These are phyloP conservation scores for Wakefieldia striispora DNA, from an alignment of 768 basidiomycete species.

Conservation along the genomic window DNA sequence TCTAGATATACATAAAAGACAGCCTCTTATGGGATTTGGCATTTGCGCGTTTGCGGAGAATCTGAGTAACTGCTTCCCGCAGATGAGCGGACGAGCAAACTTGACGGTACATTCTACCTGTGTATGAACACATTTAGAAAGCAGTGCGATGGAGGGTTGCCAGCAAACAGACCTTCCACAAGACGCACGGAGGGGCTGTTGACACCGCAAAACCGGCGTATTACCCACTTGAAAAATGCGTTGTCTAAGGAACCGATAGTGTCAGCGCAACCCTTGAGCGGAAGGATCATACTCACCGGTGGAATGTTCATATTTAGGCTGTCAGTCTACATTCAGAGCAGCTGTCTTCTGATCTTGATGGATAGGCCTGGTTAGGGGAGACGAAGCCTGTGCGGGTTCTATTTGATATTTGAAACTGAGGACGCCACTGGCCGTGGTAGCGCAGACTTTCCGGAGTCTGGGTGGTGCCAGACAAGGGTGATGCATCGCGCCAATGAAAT, in stretches of 20 bases:
- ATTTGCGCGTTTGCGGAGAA: not conserved
- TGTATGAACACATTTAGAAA: not conserved
- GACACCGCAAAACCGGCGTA: not conserved
- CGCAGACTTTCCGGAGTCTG: slow-evolving; percentile 4
- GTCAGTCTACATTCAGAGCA: not conserved
- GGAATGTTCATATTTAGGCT: not conserved
- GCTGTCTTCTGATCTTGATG: too few species aligned
- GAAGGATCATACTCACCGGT: slow-evolving; percentile 4
- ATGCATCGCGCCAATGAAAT: not conserved
- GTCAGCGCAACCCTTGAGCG: not conserved
- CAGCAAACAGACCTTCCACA: too few species aligned
- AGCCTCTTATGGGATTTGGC: not conserved
- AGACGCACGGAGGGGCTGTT: not conserved
- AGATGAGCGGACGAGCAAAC: not conserved
- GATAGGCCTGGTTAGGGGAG: too few species aligned
- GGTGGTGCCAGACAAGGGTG: not conserved
- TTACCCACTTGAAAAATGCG: not conserved
- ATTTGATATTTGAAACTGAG: not conserved
- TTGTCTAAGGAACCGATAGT: not conserved
- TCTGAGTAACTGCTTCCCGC: not conserved
- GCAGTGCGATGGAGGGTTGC: not conserved
- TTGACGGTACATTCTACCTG: not conserved
- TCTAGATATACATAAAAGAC: not conserved
- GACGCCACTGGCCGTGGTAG: slow-evolving; percentile 1
- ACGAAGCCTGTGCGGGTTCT: too few species aligned